Base-by-base conservation (phyloP, 2,329 filamentous ascomycete genomes). In the Paraphoma sp. region DNA sequence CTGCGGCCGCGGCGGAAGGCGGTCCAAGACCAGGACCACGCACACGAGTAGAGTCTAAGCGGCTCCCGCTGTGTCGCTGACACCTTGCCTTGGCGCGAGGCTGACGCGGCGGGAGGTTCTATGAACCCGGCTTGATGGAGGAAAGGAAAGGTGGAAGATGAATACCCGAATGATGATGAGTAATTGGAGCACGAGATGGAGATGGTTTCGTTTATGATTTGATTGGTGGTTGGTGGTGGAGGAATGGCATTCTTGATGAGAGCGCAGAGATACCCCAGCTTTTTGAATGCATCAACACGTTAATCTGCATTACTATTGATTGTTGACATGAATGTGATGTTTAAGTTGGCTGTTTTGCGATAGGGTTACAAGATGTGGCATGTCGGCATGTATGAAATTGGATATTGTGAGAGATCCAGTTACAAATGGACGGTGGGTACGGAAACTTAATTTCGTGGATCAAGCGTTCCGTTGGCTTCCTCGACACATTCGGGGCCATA, bases 1-100 rank as follows among this genome's bases (percentile, higher is more conserved):
- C 43, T 83, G 80, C 72, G 80, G 80, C 63, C 76, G 76, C 50
- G 76, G 72, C 45, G 79, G 80, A 53, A 65, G 75, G 53, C 60
- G 80, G 18, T 66, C 75, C 49, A 72, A 64, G 42, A 78, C 76
- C 10, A 65, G 70, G 36, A 68, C 65, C 1, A 71, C 72, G 41
- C 73, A 76, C 53, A 76, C 72, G 48, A 76, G 74, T 67, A 74
- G 73, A 73, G 70, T 76, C 70, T 76, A 75, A 65, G 57, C 51
- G 61, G 48, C 38, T 58, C 65, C 67, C 65, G 59, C 60, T 36
- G 9, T 14, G 14, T 36, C 23, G 23, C 23, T 23, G 23, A 14
- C 7, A 36, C 33, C 33, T 36, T 36, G 23, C 23, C 23, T 23
- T 23, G 23, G 23, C 23, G 23, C 23, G 14, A 14, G 33, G 33